phyloP scores from a whole-genome alignment of 2,329 filamentous ascomycete species.

The Aspergillus latus region DNA sequence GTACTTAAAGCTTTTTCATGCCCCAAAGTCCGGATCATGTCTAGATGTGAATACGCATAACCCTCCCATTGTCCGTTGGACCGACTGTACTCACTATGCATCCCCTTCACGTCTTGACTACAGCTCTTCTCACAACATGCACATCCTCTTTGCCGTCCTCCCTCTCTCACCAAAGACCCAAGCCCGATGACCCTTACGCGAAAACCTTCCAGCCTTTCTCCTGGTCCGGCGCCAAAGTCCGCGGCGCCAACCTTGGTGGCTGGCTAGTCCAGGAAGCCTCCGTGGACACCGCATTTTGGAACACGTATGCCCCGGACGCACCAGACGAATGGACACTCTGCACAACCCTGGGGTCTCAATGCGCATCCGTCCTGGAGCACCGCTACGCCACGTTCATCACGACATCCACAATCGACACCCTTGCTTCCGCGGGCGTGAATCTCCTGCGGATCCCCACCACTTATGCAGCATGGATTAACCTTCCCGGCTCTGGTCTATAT shows the following conservation, averaged over 20 bases:
- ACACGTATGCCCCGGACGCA: conserved; percentile 20
- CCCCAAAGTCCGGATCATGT: neutral
- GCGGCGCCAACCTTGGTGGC: conserved; percentile 23
- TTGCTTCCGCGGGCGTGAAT: conserved; percentile 15
- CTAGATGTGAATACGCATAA: too few relatives aligned
- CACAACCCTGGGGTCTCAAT: conserved; percentile 13
- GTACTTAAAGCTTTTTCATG: neutral
- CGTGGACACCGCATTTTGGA: conserved; percentile 26
- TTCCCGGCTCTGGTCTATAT: conserved; percentile 29
- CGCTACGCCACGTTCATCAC: conserved; percentile 23
- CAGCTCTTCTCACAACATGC: neutral
- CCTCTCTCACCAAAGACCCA: neutral
- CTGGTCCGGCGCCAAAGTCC: conserved; percentile 21
- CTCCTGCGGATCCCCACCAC: conserved; percentile 21
- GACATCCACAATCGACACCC: conserved; percentile 15
- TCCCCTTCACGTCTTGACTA: neutral
- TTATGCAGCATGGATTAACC: conserved; percentile 24
- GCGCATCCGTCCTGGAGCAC: conserved; percentile 18
- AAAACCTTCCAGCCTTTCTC: conserved; percentile 9
- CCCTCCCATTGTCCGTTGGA: too few relatives aligned
- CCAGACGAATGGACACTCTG: conserved; percentile 29
- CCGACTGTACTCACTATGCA: neutral
- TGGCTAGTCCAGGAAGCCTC: conserved; percentile 29
- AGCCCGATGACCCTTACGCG: neutral
- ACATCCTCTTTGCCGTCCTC: neutral